Base-by-base conservation (phyloP, 257 asterid species). In the Nicotiana undulata region DNA sequence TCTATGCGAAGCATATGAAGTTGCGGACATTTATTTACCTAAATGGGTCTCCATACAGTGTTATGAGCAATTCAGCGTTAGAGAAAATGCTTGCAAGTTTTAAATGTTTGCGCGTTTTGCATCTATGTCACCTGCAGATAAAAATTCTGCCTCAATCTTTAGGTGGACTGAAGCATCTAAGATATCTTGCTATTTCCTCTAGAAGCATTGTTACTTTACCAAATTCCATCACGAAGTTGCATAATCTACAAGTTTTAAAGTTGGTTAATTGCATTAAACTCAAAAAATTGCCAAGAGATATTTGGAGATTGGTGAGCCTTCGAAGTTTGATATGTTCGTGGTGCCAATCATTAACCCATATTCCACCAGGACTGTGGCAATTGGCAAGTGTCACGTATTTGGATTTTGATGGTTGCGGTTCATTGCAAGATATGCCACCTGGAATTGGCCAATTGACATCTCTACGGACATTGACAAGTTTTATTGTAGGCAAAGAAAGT, bases 121-220 rank as follows among this genome's bases (percentile, higher is more conserved):
- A 74, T 74, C 1, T 74, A 52, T 10, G 61, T 74, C 2, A 52
- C 37, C 60, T 74, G 34, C 22, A 0, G 20, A 44, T 74, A 28
- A 9, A 24, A 26, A 3, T 22, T 75, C 20, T 49, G 26, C 79
- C 79, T 75, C 59, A 49, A 46, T 51, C 63, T 13, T 12, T 75
- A 75, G 79, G 79, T 44, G 44, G 26, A 75, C 44, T 75, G 79
- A 49, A 28, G 61, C 79, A 75, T 53, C 51, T 75, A 75, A 46
- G 63, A 53, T 75, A 75, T 32, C 79, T 49, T 0, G 40, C 34
- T 75, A 7, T 75, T 53, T 75, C 26, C 18, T 75, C 63, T 0
- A 0, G 0, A 18, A 49, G 61, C 4, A 24, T 49, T 44, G 61
- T 24, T 49, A 29, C 76, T 34, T 67, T 67, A 8, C 79, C 79